phyloP scores from a whole-genome alignment of 2,329 filamentous ascomycete species.

The Fusarium nanum region DNA sequence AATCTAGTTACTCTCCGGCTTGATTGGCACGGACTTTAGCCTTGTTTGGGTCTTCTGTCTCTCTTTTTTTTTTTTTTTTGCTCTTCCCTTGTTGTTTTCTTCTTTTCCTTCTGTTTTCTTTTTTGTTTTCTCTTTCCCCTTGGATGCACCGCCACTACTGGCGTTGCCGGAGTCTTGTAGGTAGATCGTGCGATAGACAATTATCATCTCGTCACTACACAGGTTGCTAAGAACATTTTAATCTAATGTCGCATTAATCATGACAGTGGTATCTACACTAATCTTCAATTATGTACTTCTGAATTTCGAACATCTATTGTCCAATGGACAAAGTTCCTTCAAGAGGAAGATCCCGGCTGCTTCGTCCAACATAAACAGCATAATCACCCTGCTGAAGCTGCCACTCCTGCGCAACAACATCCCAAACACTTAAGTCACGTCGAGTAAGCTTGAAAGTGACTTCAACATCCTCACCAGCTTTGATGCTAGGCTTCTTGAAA shows the following conservation, averaged over 20 bases:
- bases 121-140: no score
- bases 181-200: no score
- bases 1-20: neutral
- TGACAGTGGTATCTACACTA: accelerated
- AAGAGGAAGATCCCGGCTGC: conserved; percentile 15
- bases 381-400: conserved; percentile 13
- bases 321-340: neutral
- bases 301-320: accelerated
- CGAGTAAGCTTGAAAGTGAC: neutral
- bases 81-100: no score
- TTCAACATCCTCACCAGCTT: neutral
- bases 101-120: no score
- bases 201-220: no score
- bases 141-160: no score
- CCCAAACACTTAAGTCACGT: conserved; percentile 10
- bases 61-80: no score
- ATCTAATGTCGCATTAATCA: neutral
- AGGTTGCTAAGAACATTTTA: no score
- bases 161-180: no score
- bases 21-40: no score
- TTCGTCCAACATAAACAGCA: conserved; percentile 5
- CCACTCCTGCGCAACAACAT: conserved; percentile 17
- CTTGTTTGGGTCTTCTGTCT: no score
- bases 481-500: conserved; percentile 2
- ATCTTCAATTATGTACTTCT: accelerated